Base-by-base conservation (phyloP, 768 basidiomycete genomes). In the Lentinula lateritia region DNA sequence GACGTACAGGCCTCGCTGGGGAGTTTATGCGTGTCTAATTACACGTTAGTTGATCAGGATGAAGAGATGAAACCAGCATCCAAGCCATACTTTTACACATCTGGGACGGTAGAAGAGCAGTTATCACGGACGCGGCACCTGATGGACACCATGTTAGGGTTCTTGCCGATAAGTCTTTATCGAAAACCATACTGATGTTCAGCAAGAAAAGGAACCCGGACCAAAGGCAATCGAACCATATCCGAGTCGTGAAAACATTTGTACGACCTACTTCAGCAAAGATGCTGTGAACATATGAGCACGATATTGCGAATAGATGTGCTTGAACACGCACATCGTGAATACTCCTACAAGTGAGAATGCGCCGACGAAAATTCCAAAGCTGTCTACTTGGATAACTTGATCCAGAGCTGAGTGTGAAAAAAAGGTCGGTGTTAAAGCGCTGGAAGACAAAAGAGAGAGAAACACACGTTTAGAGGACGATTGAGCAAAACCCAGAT, bases 171-270 rank as follows among this genome's bases (percentile, higher is more conserved):
- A 64, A 18, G 32, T 12, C 20, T 2, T 18, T 9, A 18, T 28
- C 13, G 45, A 45, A 39, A 58, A 52, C 70, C 81, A 41, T 68
- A 92, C 90, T 79, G 5, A 91, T 74, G 64, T 87, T 75, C 73
- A 90, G 71, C 12, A 80, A 45, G 69, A 83, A 86, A 65, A 86
- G 85, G 5, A 85, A 16, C 1, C 75, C 73, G 39, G 85, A 73
- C 89, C 88, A 91, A 23, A 71, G 52, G 65, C 80, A 82, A 68
- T 92, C 90, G 64, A 90, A 87, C 86, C 87, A 89, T 15, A 90
- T 83, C n/a, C 78, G 80, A 23, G 80, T 80, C 20, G 84, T 78
- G 48, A 87, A 69, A 6, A 82, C 71, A 69, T 81, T 73, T 62
- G 73, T 77, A 18, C 78, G 77, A 23, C 81, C 66, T 39, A 90